A percentile compares a stretch with the other conserved stretches of the same genome.
Conservation (phyloP, 2,329 filamentous ascomycete genomes). For the Chaetomiaceae sp. region DNA sequence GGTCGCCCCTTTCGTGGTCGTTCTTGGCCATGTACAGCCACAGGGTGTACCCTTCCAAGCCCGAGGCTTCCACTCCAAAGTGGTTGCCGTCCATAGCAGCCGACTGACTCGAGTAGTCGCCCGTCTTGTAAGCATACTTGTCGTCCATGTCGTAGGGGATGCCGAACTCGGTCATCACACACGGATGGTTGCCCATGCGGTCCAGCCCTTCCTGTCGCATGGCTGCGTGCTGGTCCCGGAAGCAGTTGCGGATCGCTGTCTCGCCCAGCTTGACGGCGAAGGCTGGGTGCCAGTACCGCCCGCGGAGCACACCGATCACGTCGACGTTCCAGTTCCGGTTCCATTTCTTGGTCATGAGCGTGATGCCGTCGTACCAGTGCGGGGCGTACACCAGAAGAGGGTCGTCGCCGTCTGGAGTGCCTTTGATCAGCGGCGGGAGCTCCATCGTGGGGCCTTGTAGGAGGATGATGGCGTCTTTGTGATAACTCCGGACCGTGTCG, state of each 20-base stretch:
- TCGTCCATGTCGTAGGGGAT: slow-evolving; percentile 99
- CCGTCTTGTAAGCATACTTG: slow-evolving; percentile 90
- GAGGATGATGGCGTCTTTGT: slow-evolving; percentile 79
- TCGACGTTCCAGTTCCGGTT: slow-evolving; percentile 97
- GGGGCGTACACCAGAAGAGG: slow-evolving; percentile 84
- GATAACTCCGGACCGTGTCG: slow-evolving; percentile 68
- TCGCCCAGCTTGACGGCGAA: slow-evolving; percentile 93
- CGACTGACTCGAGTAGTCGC: slow-evolving; percentile 89
- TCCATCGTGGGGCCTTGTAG: slow-evolving; percentile 91
- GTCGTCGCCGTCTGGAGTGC: slow-evolving; percentile 80
- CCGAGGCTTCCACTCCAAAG: slow-evolving; percentile 80
- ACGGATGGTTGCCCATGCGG: slow-evolving; percentile 82
- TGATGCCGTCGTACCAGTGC: slow-evolving; percentile 96
- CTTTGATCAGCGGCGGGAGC: slow-evolving; percentile 83
- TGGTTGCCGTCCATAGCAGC: slow-evolving; percentile 95
- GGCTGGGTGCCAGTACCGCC: slow-evolving; percentile 80
- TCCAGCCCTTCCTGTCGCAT: slow-evolving; percentile 85
- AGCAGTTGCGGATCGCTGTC: slow-evolving; percentile 88
- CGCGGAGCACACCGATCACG: slow-evolving; percentile 84
- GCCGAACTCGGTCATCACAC: slow-evolving; percentile 89
- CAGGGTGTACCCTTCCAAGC: slow-evolving; percentile 78
- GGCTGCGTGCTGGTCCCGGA: slow-evolving; percentile 78
- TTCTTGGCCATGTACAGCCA: slow-evolving; percentile 87
- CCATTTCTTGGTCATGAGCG: slow-evolving; percentile 97
- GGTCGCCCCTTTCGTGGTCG: slow-evolving; percentile 81